Percentiles rank a stretch among this genome's conserved stretches.
Evolutionary conservation across 2,329 filamentous ascomycete genomes (phyloP).

Genomic region (Pseudogymnoascus sp.): DNA sequence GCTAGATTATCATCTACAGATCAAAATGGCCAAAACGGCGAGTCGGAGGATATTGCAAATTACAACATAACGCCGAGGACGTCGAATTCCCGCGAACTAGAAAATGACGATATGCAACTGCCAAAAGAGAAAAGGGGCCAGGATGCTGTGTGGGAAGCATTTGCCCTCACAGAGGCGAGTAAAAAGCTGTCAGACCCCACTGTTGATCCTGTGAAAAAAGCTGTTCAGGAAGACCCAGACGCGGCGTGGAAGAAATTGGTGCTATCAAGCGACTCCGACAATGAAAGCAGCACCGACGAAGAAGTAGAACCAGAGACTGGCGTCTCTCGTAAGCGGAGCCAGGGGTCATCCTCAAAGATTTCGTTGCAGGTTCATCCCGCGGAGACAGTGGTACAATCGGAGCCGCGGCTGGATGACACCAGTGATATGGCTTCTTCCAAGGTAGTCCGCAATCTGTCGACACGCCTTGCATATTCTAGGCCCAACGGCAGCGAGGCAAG

Average conservation of each 20-base stretch:
- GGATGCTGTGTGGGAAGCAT: neutral
- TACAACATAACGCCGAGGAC: neutral
- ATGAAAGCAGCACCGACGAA: neutral
- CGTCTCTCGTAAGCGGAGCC: neutral
- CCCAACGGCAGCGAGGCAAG: neutral
- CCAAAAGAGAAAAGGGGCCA: no score
- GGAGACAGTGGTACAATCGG: neutral
- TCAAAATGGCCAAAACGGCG: neutral
- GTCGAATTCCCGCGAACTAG: neutral
- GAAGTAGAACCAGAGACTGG: neutral
- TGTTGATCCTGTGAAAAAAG: neutral
- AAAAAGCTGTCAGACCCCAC: neutral
- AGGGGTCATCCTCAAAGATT: neutral
- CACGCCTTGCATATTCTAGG: neutral
- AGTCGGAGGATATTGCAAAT: neutral
- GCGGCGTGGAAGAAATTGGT: constrained; percentile 26
- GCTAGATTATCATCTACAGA: neutral
- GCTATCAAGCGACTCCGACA: constrained; percentile 20
- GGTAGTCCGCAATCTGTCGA: neutral
- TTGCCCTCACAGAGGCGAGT: neutral
- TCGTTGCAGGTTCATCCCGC: neutral
- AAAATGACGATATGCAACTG: neutral
- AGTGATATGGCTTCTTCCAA: neutral
- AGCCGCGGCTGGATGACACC: neutral
- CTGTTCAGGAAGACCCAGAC: constrained; percentile 14